These are phyloP conservation scores for Penicillium nordicum DNA, from an alignment of 2,329 filamentous ascomycete genomes.

Conservation along the genomic window DNA sequence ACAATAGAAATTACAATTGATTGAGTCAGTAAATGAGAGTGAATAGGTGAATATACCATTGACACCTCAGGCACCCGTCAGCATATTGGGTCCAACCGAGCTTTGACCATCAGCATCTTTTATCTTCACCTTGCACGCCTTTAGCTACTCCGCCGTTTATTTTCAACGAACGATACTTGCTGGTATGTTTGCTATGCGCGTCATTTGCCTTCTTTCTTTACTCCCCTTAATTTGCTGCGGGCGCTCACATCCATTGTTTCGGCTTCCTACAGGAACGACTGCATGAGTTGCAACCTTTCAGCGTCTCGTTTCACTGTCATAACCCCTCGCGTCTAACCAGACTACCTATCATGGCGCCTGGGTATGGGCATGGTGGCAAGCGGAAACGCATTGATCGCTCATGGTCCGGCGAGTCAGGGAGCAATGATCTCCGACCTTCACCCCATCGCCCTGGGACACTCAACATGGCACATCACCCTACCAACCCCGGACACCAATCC, in stretches of 20 bases:
- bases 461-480: constrained; percentile 51
- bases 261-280: constrained; percentile 18
- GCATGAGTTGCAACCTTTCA: constrained; percentile 34
- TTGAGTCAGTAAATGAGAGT: neutral
- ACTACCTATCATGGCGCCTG: constrained; percentile 48
- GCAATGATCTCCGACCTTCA: constrained; percentile 44
- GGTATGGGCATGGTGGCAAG: constrained; percentile 49
- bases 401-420: constrained; percentile 42
- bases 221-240: constrained; percentile 3
- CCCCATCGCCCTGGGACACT: constrained; percentile 47
- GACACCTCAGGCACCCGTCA: constrained; percentile 17
- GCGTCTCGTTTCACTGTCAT: constrained; percentile 25
- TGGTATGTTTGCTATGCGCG: constrained; percentile 15
- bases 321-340: constrained; percentile 27
- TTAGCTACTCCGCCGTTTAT: constrained; percentile 1
- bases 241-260: constrained; percentile 12
- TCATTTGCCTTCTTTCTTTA: neutral
- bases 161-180: constrained; percentile 4
- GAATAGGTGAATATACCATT: neutral
- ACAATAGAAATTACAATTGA: neutral
- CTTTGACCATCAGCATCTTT: constrained; percentile 18
- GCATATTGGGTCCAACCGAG: constrained; percentile 12
- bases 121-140: constrained; percentile 14
- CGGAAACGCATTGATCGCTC: constrained; percentile 51
- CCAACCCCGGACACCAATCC: constrained; percentile 39